Evolutionary conservation across 2,329 filamentous ascomycete genomes (phyloP).

Genomic region (Neurospora crassa): DNA sequence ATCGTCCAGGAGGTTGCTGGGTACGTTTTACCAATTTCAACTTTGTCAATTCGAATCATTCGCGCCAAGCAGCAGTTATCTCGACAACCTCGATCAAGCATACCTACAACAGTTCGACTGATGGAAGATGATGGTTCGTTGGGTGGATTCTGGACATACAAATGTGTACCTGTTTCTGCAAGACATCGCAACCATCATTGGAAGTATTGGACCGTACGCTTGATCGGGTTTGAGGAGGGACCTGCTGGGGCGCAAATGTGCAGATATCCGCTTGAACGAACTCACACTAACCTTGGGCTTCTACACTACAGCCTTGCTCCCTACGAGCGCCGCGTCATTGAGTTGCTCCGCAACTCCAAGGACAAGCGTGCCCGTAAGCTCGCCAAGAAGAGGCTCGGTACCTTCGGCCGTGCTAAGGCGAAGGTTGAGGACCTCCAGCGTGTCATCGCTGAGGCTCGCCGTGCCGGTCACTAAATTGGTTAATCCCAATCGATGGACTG

Average conservation of each 20-base stretch:
- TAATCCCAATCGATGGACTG: background rate
- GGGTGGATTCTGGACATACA: background rate
- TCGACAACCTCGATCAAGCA: background rate
- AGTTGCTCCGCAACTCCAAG: conserved; percentile 97
- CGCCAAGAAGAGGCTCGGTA: conserved; percentile 99
- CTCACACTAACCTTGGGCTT: conserved; percentile 5
- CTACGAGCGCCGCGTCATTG: conserved; percentile 97
- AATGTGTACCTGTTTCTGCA: background rate
- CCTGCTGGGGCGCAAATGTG: background rate
- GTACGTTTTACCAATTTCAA: conserved; percentile 40
- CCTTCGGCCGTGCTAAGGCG: conserved; percentile 95
- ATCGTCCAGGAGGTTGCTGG: conserved; percentile 98
- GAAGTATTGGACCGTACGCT: background rate
- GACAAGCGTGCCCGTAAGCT: conserved; percentile 99
- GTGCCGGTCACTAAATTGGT: conserved; percentile 45
- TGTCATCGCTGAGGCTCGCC: conserved; percentile 93
- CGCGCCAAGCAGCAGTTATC: background rate
- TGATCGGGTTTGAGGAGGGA: background rate
- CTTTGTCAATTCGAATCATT: background rate
- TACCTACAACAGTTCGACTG: background rate
- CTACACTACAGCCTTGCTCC: conserved; percentile 57
- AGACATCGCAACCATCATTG: background rate
- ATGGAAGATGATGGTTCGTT: background rate
- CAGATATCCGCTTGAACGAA: background rate
- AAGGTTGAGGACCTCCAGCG: conserved; percentile 99